Base-by-base conservation (phyloP, 2,329 filamentous ascomycete species). In the Alternaria rosae region DNA sequence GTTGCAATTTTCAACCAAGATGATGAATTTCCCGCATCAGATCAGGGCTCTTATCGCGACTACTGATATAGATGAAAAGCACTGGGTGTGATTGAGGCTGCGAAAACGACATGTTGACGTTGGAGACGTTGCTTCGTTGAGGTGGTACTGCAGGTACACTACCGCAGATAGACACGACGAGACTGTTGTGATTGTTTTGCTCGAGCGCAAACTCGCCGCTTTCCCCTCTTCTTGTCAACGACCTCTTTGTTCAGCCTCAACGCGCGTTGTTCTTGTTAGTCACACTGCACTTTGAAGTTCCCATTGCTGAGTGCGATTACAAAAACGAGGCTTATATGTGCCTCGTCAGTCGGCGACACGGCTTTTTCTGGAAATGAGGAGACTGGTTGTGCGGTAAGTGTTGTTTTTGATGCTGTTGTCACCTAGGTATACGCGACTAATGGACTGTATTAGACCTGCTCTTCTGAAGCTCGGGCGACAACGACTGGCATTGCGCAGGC, bases 291-390 rank as follows among this genome's bases (percentile, higher is more conserved):
- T 25, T 2, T 35, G 2, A 17, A 23, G 13, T 69, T 71, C 66
- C 5, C 64, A 11, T 55, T 65, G 15, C 47, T 58, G 8, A 55
- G 45, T 28, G 50, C 13, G 5, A 2, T 8, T 10, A 10, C 47
- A 8, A 15, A n/a, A 6, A 23, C 17, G 13, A 21, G 15, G 9
- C 3, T 23, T 5, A 6, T 6, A 7, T 3, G 68, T 41, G 61
- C 70, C 8, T 71, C 67, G 70, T 57, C 63, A 6, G 65, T 69
- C 2, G 70, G 70, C 58, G 63, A 67, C 6, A 54, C 71, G 12
- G 63, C 38, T 12, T 26, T 60, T 30, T 4, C 17, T 23, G 41
- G 45, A 11, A 42, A 54, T 47, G 47, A 7, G 1, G 30, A 45
- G 10, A 43, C 58, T 21, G 42, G 41, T 17, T 17, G 10, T 32